These are phyloP conservation scores for Rhizopus sp. DNA, from an alignment of 371 early-diverging fungal genomes.

Conservation along the genomic window DNA sequence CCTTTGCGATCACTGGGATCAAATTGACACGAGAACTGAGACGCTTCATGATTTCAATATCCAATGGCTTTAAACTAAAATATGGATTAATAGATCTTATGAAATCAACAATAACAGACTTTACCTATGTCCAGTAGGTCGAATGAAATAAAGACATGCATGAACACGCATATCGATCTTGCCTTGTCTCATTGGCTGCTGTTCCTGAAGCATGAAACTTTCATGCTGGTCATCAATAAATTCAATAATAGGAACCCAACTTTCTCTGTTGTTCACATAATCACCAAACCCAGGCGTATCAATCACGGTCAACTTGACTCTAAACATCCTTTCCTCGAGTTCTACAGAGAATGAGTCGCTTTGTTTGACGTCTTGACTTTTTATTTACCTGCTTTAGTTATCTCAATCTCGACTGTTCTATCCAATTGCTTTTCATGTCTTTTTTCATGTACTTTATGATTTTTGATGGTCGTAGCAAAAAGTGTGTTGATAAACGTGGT, in stretches of 20 bases:
- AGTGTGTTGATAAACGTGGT: constrained; percentile 88
- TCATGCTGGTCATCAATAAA: constrained; percentile 96
- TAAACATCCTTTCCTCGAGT: constrained; percentile 95
- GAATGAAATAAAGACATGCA: constrained; percentile 92
- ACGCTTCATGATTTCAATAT: constrained; percentile 90
- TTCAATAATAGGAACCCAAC: constrained; percentile 72
- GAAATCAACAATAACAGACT: constrained; percentile 9
- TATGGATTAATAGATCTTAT: constrained; percentile 12
- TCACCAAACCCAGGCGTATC: constrained; percentile 94
- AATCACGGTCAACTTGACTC: constrained; percentile 87
- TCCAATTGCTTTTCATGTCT: constrained; percentile 63
- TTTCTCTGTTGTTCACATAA: constrained; percentile 71
- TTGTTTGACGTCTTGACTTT: not conserved
- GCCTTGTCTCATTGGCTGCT: constrained; percentile 53
- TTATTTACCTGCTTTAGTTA: constrained; percentile 63
- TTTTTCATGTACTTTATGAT: constrained; percentile 56
- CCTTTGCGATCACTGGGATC: constrained; percentile 81
- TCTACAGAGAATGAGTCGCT: constrained; percentile 49
- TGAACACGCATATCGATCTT: constrained; percentile 79
- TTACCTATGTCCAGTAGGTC: constrained; percentile 85
- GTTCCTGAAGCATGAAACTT: constrained; percentile 79
- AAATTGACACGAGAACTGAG: constrained; percentile 84
- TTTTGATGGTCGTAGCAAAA: constrained; percentile 69
- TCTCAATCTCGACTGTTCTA: constrained; percentile 83
- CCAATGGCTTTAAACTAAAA: constrained; percentile 84